A percentile compares a stretch with the other conserved stretches of the same genome.
phyloP scores from a whole-genome alignment of 768 basidiomycete species.

The Kwoniella sp. region DNA sequence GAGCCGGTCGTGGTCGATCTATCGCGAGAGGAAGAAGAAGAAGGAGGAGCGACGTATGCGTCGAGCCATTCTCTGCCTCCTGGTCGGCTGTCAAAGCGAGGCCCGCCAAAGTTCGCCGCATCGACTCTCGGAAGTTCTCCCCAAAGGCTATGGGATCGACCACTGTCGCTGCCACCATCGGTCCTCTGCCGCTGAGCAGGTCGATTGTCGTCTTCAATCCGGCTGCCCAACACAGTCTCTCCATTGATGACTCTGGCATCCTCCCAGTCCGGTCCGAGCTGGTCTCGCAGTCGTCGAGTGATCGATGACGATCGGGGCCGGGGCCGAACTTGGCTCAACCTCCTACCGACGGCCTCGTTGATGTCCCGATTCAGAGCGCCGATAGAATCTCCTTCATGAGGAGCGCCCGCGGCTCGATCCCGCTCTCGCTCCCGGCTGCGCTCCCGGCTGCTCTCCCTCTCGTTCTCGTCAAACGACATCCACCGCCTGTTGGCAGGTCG shows the following conservation, averaged over 20 bases:
- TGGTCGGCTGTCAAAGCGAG: no score
- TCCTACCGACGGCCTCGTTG: constrained; percentile 19
- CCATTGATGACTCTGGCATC: constrained; percentile 3
- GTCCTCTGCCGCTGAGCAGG: no score
- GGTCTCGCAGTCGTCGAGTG: constrained; percentile 14
- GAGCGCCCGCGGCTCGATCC: neutral
- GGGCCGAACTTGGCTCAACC: constrained; percentile 18
- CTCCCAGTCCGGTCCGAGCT: constrained; percentile 20
- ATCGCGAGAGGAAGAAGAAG: neutral
- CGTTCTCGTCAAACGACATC: constrained; percentile 23
- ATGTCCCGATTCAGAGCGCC: constrained; percentile 18
- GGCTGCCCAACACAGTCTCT: neutral
- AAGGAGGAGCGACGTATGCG: neutral
- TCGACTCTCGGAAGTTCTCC: neutral
- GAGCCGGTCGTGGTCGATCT: constrained; percentile 1
- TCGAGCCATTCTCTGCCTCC: no score
- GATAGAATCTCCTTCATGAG: neutral
- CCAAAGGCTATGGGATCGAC: neutral
- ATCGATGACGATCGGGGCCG: constrained; percentile 11
- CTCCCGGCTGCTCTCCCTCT: constrained; percentile 12
- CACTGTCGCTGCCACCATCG: neutral
- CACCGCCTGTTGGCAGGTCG: constrained; percentile 19
- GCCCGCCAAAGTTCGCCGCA: no score
- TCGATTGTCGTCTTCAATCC: neutral
- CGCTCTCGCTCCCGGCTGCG: constrained; percentile 5